Base-by-base conservation (phyloP, 2,329 filamentous ascomycete species). In the Penicillium sp. region DNA sequence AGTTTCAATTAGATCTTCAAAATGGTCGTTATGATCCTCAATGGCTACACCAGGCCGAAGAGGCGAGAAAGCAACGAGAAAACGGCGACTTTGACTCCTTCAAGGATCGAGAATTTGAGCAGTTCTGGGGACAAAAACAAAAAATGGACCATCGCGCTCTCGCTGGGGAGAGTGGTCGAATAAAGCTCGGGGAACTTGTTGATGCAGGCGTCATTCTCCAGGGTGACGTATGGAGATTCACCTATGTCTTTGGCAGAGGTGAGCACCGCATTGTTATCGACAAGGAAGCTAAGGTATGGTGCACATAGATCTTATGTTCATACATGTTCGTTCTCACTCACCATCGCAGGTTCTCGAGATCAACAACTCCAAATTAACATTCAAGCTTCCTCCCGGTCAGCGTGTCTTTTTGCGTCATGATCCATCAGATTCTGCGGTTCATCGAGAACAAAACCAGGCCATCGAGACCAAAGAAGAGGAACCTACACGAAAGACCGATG, bases 121-220 rank as follows among this genome's bases (percentile, higher is more conserved):
- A 67, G 38, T 75, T 73, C 47, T 80, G 76, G 74, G 76, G 76
- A 0, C 71, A 77, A 54, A 76, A 75, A 45, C 66, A 68, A 54
- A 66, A 60, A 41, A 41, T 64, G 23, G 50, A 56, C 29, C 48
- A 45, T 23, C 41, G 40, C 6, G 43, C 64, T 12, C n/a, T 54
- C 35, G 65, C 69, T 6, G 69, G 69, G 3, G 64, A 71, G 39
- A 65, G 62, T 40, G 60, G 60, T 4, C 64, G 59, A 22, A 54
- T 70, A 10, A 69, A 62, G 39, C 35, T 70, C 16, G 50, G 48
- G 12, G 60, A 56, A 10, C 39, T 70, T 27, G 52, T 67, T 39
- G 41, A 56, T 17, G 48, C 64, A 33, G 60, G 57, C 2, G 44
- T 67, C 14, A 48, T 70, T 36, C 54, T 50, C 25, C 42, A 54